Evolutionary conservation across 2,329 filamentous ascomycete genomes (phyloP), one percentile per base, ranked within the genome.

Genomic region (Penicillium thymicola): DNA sequence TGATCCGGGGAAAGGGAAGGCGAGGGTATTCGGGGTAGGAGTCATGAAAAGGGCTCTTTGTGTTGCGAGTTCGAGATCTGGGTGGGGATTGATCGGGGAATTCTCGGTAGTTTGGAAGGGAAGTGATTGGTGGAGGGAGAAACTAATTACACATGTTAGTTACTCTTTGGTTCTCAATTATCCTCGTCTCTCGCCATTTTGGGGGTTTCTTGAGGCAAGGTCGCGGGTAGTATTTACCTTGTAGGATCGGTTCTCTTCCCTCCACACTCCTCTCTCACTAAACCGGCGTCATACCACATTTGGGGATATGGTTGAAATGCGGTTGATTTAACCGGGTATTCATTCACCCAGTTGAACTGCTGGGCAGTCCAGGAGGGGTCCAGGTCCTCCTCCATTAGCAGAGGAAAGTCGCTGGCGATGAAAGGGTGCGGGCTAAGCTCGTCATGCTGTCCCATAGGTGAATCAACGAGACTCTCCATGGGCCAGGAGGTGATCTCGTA

Each of bases 11-110:
- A 64, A 57, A 5, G 55, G 46, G 23, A 55, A 49, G 23, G 54
- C 38, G 21, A 38, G 9, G 5, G 37, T 30, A 18, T 54, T 58
- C 1, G 41, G 46, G 5, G 55, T 48, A 8, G 61, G 55, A 9
- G 61, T 59, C 59, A 64, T 59, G 34, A 64, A 54, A 38, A 65
- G 52, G 21, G 56, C 63, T 44, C 63, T 36, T 57, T 65, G 59
- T 13, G 59, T 61, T 38, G 60, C 57, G 8, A 60, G 52, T 1
- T 57, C 42, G 25, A 42, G n/a, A 36, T 48, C 42, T 14, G 41
- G 16, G 28, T 4, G 34, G n/a, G 34, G n/a, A n/a, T 51, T 11
- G 4, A 36, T 49, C 38, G 51, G 28, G 3, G 49, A n/a, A n/a
- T 49, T 46, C 7, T 41, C 40, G 57, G 57, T n/a, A 13, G 51